Evolutionary conservation across 345 rosid genomes (phyloP).

Genomic region (Cardamine occulta): DNA sequence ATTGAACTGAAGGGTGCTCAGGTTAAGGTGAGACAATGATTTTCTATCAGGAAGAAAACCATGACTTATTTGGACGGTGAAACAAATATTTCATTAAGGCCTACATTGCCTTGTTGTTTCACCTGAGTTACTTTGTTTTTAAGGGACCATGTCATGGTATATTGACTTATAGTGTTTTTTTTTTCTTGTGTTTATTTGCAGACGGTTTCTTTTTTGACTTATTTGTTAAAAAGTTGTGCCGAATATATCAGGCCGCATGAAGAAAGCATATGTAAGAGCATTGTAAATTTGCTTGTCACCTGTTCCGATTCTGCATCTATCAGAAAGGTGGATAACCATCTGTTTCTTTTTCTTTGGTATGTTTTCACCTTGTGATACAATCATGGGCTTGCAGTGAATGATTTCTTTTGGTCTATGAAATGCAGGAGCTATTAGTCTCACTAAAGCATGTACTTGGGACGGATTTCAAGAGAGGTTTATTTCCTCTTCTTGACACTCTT

Average conservation of each 20-base stretch:
- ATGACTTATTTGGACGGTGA: conserved; percentile 4
- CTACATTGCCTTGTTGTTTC: conserved; percentile 23
- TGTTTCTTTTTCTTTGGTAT: background rate
- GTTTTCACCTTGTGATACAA: conserved; percentile 8
- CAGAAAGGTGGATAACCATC: conserved; percentile 65
- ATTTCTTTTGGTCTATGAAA: conserved; percentile 20
- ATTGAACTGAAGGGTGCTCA: conserved; percentile 96
- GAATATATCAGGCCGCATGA: conserved; percentile 97
- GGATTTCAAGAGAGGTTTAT: conserved; percentile 96
- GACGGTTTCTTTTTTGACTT: conserved; percentile 98
- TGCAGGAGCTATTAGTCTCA: conserved; percentile 96
- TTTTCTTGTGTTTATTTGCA: conserved; percentile 47
- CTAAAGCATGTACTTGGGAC: conserved; percentile 97
- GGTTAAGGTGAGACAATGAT: conserved; percentile 78
- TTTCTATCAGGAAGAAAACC: conserved; percentile 19
- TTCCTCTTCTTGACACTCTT: conserved; percentile 94
- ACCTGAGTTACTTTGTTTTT: conserved; percentile 3
- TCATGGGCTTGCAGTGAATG: conserved; percentile 15
- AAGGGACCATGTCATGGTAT: conserved; percentile 7
- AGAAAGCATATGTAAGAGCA: conserved; percentile 96
- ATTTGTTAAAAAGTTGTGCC: conserved; percentile 91
- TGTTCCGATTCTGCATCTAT: conserved; percentile 98
- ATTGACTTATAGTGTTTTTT: conserved; percentile 31
- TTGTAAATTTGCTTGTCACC: conserved; percentile 96
- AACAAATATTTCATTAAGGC: background rate